Conservation (phyloP, 2,329 filamentous ascomycete species). For the Stagonosporopsis rhizophila region DNA sequence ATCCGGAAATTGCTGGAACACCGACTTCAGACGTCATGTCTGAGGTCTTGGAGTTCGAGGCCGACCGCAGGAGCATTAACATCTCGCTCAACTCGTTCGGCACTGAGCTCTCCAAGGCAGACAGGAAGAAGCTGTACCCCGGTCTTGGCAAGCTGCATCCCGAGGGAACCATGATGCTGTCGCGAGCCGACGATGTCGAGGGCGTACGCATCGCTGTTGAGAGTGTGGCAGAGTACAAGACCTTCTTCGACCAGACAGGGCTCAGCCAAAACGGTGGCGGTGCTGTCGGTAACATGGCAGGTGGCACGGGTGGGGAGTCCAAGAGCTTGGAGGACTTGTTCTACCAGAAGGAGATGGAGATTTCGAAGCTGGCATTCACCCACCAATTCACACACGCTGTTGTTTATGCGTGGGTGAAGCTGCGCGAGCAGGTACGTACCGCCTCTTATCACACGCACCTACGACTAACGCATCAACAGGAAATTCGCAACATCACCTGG, state of each 20-base stretch:
- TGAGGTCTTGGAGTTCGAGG: constrained; percentile 95
- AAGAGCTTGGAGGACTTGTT: constrained; percentile 97
- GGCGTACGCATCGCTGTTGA: constrained; percentile 93
- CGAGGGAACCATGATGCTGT: constrained; percentile 93
- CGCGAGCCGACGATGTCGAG: constrained; percentile 91
- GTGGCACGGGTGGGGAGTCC: constrained; percentile 78
- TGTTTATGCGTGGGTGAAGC: constrained; percentile 96
- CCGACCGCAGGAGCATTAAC: constrained; percentile 95
- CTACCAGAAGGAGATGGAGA: constrained; percentile 99
- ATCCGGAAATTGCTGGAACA: constrained; percentile 84
- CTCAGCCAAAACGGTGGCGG: constrained; percentile 75
- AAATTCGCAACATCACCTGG: constrained; percentile 99
- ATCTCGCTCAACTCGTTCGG: constrained; percentile 99
- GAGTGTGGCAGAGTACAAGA: constrained; percentile 90
- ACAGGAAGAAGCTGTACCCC: constrained; percentile 96
- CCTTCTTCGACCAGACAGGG: constrained; percentile 92
- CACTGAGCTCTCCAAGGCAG: constrained; percentile 90
- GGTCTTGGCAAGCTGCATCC: constrained; percentile 90
- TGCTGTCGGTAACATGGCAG: constrained; percentile 83
- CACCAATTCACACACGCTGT: constrained; percentile 94
- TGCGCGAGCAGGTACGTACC: constrained; percentile 86
- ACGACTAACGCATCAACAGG: constrained; percentile 61
- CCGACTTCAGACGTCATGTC: constrained; percentile 95
- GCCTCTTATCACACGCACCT: neutral
- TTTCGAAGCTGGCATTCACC: constrained; percentile 93